Evolutionary conservation across 2,329 filamentous ascomycete species (phyloP).

Genomic region (Myriosclerotinia curreyana): DNA sequence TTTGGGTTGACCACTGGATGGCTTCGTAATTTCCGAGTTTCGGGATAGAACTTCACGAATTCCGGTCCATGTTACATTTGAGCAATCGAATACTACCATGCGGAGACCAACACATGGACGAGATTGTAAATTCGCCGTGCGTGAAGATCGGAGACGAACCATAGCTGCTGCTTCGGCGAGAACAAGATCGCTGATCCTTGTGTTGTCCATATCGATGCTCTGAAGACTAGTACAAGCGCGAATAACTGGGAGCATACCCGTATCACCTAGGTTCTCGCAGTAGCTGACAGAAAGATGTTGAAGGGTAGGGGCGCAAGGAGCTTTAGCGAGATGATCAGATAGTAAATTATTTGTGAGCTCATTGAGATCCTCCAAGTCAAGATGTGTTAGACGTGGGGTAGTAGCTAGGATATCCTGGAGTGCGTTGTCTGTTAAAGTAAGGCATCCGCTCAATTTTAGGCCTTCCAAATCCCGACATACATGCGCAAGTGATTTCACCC

Average conservation of each 20-base stretch:
- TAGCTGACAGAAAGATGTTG: slow-evolving; percentile 85
- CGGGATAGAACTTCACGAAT: slow-evolving; percentile 81
- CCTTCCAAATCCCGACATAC: slow-evolving; percentile 78
- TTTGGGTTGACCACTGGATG: slow-evolving; percentile 32
- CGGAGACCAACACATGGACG: slow-evolving; percentile 54
- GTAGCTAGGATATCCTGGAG: slow-evolving; percentile 71
- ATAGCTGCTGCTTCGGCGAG: slow-evolving; percentile 82
- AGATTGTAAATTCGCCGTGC: slow-evolving; percentile 34
- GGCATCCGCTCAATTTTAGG: slow-evolving; percentile 76
- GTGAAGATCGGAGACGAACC: slow-evolving; percentile 60
- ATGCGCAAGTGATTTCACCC: slow-evolving; percentile 68
- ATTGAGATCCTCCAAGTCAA: slow-evolving; percentile 85
- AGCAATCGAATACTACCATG: slow-evolving; percentile 86
- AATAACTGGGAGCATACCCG: slow-evolving; percentile 78
- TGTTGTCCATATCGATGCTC: slow-evolving; percentile 88
- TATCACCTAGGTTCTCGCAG: slow-evolving; percentile 81
- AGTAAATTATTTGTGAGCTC: slow-evolving; percentile 73
- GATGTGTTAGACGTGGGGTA: slow-evolving; percentile 72
- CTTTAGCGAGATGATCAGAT: slow-evolving; percentile 67
- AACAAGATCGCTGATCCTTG: slow-evolving; percentile 79
- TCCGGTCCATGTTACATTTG: slow-evolving; percentile 88
- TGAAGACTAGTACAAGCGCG: slow-evolving; percentile 68
- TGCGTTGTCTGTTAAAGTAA: slow-evolving; percentile 68
- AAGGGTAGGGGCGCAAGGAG: slow-evolving; percentile 68
- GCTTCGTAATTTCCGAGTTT: slow-evolving; percentile 70